phyloP scores from a whole-genome alignment of 2,329 filamentous ascomycete genomes.

The Fusarium beomiforme region DNA sequence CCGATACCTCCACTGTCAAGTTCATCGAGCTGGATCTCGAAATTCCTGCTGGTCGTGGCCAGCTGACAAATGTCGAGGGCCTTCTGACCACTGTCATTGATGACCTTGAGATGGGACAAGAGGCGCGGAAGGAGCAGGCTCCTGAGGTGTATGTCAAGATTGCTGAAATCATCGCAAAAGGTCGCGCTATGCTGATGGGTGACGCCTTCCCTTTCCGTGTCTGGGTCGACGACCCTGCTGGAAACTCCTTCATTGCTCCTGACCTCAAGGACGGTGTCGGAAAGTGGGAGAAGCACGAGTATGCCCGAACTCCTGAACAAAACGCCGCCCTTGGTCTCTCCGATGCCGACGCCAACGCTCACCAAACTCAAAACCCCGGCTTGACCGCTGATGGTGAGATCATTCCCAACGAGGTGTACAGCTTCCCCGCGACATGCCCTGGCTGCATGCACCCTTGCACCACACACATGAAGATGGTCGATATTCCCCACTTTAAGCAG shows the following conservation, averaged over 20 bases:
- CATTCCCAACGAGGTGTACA: constrained; percentile 90
- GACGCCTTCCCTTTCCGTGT: constrained; percentile 87
- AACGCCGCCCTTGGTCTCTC: constrained; percentile 86
- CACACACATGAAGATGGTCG: constrained; percentile 98
- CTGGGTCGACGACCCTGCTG: constrained; percentile 87
- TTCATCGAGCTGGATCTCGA: constrained; percentile 94
- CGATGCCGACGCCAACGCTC: constrained; percentile 66
- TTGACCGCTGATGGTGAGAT: constrained; percentile 76
- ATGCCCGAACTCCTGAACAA: constrained; percentile 82
- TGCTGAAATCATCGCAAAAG: constrained; percentile 76
- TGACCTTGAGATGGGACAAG: constrained; percentile 84
- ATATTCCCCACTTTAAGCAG: constrained; percentile 97
- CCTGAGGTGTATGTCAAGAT: constrained; percentile 85
- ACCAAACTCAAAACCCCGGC: constrained; percentile 62
- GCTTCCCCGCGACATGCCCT: constrained; percentile 90
- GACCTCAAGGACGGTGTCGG: constrained; percentile 81
- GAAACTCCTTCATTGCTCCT: constrained; percentile 96
- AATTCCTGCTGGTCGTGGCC: constrained; percentile 88
- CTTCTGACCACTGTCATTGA: constrained; percentile 81
- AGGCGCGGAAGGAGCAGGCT: constrained; percentile 78
- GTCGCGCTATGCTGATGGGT: constrained; percentile 81
- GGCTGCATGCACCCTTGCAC: constrained; percentile 87
- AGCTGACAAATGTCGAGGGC: constrained; percentile 94
- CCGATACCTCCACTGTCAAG: constrained; percentile 84
- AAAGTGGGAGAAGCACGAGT: constrained; percentile 90